phyloP scores from a whole-genome alignment of 1,139 yeast species.

The Pichia sp. region DNA sequence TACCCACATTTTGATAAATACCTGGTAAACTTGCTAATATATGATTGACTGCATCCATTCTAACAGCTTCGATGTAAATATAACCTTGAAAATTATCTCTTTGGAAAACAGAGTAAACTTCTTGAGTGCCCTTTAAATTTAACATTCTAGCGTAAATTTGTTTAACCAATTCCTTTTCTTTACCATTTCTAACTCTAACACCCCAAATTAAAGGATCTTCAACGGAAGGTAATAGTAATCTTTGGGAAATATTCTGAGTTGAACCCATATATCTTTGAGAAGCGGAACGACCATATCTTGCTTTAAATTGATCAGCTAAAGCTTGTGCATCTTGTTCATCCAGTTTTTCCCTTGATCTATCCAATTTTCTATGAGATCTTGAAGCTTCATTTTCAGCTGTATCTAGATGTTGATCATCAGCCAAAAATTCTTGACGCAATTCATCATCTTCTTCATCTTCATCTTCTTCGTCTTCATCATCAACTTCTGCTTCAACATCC shows the following conservation, averaged over 20 bases:
- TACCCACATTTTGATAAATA: conserved; percentile 47
- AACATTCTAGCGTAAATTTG: conserved; percentile 41
- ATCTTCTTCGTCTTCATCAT: conserved; percentile 95
- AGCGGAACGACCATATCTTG: conserved; percentile 84
- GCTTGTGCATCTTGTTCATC: conserved; percentile 95
- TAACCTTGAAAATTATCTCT: conserved; percentile 90
- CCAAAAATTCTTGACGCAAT: conserved; percentile 74
- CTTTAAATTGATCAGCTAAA: conserved; percentile 86
- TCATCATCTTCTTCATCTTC: conserved; percentile 88
- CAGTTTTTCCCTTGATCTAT: conserved; percentile 79
- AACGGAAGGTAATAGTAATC: conserved; percentile 87
- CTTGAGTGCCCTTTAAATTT: conserved; percentile 67
- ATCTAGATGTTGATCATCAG: conserved; percentile 57
- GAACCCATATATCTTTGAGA: conserved; percentile 83
- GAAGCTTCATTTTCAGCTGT: conserved; percentile 51
- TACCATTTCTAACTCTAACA: conserved; percentile 85
- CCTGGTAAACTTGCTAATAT: conserved; percentile 89
- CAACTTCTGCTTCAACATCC: conserved; percentile 99
- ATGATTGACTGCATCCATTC: conserved; percentile 83
- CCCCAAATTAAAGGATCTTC: conserved; percentile 97
- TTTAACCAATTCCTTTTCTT: conserved; percentile 85
- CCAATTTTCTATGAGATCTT: conserved; percentile 84
- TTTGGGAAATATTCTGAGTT: conserved; percentile 83
- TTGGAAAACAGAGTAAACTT: conserved; percentile 87
- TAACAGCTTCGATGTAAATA: conserved; percentile 88